Evolutionary conservation across 2,329 filamentous ascomycete species (phyloP).

Genomic region (Penicillium italicum): DNA sequence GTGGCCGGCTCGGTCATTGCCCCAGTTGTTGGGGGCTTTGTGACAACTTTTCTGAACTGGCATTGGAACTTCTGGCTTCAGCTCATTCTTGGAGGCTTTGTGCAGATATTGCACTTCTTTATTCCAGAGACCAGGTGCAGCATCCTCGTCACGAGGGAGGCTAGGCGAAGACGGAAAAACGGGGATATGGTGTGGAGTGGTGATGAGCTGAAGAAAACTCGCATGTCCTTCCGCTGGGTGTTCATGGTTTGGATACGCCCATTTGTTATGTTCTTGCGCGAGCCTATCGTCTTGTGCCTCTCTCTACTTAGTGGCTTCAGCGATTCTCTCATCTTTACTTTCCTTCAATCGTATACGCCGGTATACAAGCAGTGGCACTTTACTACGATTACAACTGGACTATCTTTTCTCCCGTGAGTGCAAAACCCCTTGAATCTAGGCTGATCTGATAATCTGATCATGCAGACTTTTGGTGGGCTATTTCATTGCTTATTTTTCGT

Average conservation of each 20-base stretch:
- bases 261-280: constrained; percentile 61
- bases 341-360: constrained; percentile 59
- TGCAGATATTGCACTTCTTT: constrained; percentile 51
- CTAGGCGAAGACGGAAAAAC: constrained; percentile 53
- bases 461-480: constrained; percentile 53
- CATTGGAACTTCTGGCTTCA: constrained; percentile 64
- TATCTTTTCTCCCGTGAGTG: constrained; percentile 53
- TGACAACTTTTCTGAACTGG: constrained; percentile 49
- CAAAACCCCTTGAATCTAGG: neutral
- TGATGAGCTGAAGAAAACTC: constrained; percentile 61
- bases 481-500: constrained; percentile 54
- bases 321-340: constrained; percentile 64
- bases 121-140: constrained; percentile 57
- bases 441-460: neutral
- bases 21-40: constrained; percentile 53
- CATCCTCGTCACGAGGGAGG: constrained; percentile 56
- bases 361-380: constrained; percentile 62
- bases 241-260: constrained; percentile 57
- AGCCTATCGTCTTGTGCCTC: constrained; percentile 61
- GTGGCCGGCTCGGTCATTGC: constrained; percentile 50
- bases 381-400: constrained; percentile 45
- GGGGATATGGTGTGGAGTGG: constrained; percentile 66
- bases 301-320: constrained; percentile 63
- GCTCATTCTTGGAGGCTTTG: constrained; percentile 54
- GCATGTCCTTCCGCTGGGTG: constrained; percentile 56